These are phyloP conservation scores for Artemisia argyi DNA, from an alignment of 129 eudicot species.

Conservation along the genomic window DNA sequence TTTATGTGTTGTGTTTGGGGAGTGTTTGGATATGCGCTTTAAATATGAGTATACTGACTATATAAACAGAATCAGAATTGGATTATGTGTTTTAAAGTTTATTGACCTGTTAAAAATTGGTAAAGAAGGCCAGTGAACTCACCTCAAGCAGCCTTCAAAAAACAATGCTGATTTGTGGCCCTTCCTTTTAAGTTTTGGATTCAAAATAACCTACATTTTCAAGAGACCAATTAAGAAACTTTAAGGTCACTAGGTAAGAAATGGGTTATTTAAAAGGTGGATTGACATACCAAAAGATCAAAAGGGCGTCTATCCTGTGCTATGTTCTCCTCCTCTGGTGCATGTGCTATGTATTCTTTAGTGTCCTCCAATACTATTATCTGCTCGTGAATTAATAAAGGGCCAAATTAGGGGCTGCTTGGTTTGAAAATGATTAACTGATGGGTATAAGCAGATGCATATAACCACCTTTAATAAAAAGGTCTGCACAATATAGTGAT, in stretches of 20 bases:
- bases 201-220: constrained; percentile 68
- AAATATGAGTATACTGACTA: too few relatives aligned
- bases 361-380: constrained; percentile 88
- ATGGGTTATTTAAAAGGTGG: background rate
- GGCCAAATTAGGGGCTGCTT: too few relatives aligned
- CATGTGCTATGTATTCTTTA: constrained; percentile 62
- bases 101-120: background rate
- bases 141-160: constrained; percentile 94
- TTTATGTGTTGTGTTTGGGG: too few relatives aligned
- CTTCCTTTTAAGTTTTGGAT: constrained; percentile 63
- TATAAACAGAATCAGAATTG: too few relatives aligned
- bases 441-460: too few relatives aligned
- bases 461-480: too few relatives aligned
- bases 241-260: background rate
- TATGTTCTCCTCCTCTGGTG: constrained; percentile 63
- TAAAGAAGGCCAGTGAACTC: background rate
- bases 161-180: constrained; percentile 67
- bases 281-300: constrained; percentile 75
- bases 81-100: too few relatives aligned
- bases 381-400: constrained; percentile 28
- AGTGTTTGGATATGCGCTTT: too few relatives aligned
- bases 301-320: constrained; percentile 73
- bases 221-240: background rate
- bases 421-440: too few relatives aligned
- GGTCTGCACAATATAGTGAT: too few relatives aligned